Conservation (phyloP, 768 basidiomycete genomes). For the Rhodotorula graminis region DNA sequence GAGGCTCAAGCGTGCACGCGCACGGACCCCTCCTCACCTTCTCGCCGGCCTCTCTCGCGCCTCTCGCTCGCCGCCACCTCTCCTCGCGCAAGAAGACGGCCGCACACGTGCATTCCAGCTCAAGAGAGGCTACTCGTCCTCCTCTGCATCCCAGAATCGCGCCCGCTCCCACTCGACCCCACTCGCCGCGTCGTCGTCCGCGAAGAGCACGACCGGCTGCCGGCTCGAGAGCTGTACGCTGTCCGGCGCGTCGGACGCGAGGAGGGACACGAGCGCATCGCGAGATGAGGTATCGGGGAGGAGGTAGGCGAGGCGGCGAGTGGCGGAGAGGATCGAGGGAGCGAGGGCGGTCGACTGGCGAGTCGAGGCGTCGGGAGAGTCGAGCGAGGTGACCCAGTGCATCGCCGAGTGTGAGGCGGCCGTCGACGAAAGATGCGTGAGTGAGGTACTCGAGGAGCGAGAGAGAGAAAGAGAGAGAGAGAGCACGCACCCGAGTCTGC, state of each 20-base stretch:
- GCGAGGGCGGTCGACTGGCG: conserved; percentile 60
- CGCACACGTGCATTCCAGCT: too few relatives aligned
- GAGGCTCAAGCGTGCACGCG: too few relatives aligned
- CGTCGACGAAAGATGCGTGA: conserved; percentile 60
- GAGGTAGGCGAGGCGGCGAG: conserved; percentile 51
- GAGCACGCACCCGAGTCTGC: conserved; percentile 56
- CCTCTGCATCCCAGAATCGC: conserved; percentile 23
- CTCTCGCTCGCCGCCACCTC: too few relatives aligned
- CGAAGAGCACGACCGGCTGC: conserved; percentile 21
- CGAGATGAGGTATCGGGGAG: neutral
- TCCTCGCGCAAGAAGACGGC: too few relatives aligned
- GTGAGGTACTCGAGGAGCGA: neutral
- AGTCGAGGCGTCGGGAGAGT: too few relatives aligned
- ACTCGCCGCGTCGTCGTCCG: conserved; percentile 4
- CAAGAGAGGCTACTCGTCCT: neutral
- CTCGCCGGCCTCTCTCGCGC: too few relatives aligned
- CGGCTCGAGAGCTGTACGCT: neutral
- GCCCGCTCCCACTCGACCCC: neutral
- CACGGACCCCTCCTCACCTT: too few relatives aligned
- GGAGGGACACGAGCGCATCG: conserved; percentile 67
- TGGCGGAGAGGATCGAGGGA: conserved; percentile 75
- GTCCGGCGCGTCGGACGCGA: conserved; percentile 51
- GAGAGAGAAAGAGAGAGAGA: too few relatives aligned
- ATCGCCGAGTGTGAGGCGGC: conserved; percentile 52
- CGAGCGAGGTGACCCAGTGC: neutral